Base-by-base conservation (phyloP, 257 asterid species). In the Thymus quinquecostatus region DNA sequence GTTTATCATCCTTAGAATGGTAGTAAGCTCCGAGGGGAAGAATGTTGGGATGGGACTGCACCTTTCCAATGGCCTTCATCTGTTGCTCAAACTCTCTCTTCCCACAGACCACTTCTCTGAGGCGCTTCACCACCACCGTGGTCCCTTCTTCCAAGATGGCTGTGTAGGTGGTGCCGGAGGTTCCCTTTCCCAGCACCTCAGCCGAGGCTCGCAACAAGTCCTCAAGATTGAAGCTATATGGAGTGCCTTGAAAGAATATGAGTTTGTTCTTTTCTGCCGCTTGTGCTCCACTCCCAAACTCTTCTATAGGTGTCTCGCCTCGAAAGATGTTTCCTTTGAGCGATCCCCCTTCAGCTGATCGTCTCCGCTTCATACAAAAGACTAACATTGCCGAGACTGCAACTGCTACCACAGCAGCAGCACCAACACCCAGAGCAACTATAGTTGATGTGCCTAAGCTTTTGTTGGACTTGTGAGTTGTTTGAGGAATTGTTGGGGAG, bases 191-290 rank as follows among this genome's bases (percentile, higher is more conserved):
- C 29, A 89, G 80, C 34, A 89, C 93, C 78, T 89, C 93, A 8
- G 96, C 93, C 1, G 96, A 89, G 77, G 96, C 96, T 78, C 92
- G 80, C 77, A 89, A 58, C 72, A 89, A 55, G 83, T 87, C 93
- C 80, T 87, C 96, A 13, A 89, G 93, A 78, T 87, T 89, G 69
- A 87, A 89, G 70, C 60, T 83, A 45, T 71, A 73, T 21, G 88
- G 72, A 61, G 77, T 60, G 6, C 83, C 85, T 64, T 78, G 73
- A 50, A 89, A 78, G 88, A 89, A 89, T 47, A 82, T 70, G 80
- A 89, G 30, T 65, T 81, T 85, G 86, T 89, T 89, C 78, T 81
- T 86, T 53, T 88, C 85, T n/a, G 88, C 84, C 10, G 78, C 89
- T 76, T 85, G 91, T 56, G 74, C 80, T 63, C 96, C 96, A 69